Percentiles rank a stretch among this genome's conserved stretches.
These are phyloP conservation scores for Nicotiana undulata DNA, from an alignment of 257 asterid genomes.

Conservation along the genomic window DNA sequence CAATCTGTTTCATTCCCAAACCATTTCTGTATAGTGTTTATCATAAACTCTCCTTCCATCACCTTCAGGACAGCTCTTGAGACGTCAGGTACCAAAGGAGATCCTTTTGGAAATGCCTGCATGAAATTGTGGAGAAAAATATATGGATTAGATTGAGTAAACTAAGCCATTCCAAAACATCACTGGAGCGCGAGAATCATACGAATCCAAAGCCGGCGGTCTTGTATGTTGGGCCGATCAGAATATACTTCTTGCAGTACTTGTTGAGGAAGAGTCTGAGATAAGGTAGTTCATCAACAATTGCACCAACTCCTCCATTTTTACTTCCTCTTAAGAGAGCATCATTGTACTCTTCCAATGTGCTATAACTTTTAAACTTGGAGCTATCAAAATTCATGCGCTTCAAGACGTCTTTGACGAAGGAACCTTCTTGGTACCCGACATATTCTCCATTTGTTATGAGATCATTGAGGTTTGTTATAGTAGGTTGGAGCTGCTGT, in stretches of 20 bases:
- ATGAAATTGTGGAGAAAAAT: neutral
- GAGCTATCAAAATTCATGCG: constrained; percentile 18
- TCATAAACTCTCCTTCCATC: constrained; percentile 17
- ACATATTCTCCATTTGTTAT: constrained; percentile 26
- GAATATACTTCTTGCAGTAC: constrained; percentile 29
- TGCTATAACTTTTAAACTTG: constrained; percentile 18
- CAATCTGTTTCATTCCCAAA: constrained; percentile 8
- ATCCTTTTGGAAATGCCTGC: constrained; percentile 35
- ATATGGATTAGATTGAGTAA: neutral
- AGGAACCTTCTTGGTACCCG: constrained; percentile 50
- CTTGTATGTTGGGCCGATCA: constrained; percentile 31
- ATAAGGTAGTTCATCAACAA: constrained; percentile 39
- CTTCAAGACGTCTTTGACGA: constrained; percentile 21
- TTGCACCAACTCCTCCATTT: constrained; percentile 36
- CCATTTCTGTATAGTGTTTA: constrained; percentile 16
- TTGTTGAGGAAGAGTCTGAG: constrained; percentile 22
- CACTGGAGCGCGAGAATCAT: constrained; percentile 7
- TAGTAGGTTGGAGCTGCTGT: constrained; percentile 22
- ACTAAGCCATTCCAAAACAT: neutral
- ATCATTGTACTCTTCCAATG: constrained; percentile 18
- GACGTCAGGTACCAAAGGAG: constrained; percentile 32
- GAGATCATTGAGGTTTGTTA: constrained; percentile 24
- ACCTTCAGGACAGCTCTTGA: constrained; percentile 25
- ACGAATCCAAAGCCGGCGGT: constrained; percentile 43
- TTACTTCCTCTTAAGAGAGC: constrained; percentile 23